These are phyloP conservation scores for Cardamine chenopodiifolia DNA, from an alignment of 345 rosid genomes.

Conservation along the genomic window DNA sequence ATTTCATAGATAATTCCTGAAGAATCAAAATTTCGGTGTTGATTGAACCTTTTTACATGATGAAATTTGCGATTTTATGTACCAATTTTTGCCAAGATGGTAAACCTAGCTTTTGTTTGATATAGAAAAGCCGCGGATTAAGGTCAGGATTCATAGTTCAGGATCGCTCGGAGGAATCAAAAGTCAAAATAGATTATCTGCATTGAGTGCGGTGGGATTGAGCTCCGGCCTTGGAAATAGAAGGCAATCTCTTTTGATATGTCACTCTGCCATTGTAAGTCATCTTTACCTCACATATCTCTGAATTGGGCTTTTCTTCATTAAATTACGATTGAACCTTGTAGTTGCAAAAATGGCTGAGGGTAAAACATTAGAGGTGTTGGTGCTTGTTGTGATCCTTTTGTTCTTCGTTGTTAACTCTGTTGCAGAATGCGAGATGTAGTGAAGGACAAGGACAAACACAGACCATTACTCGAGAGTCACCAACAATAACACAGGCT, in stretches of 20 bases:
- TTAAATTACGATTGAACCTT: no score
- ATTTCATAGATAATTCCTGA: not conserved
- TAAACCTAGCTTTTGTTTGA: not conserved
- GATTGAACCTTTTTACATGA: not conserved
- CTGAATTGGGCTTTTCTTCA: not conserved
- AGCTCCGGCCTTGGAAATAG: slow-evolving; percentile 14
- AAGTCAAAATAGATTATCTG: slow-evolving; percentile 13
- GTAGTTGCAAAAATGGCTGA: no score
- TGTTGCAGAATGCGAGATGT: slow-evolving; percentile 65
- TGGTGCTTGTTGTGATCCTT: not conserved
- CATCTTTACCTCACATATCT: not conserved
- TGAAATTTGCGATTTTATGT: not conserved
- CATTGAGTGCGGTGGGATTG: slow-evolving; percentile 35
- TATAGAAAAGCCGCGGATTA: slow-evolving; percentile 30
- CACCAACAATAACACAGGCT: slow-evolving; percentile 87
- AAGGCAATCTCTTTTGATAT: slow-evolving; percentile 42
- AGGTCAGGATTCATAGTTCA: slow-evolving; percentile 14
- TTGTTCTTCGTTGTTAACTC: slow-evolving; percentile 2
- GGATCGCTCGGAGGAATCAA: slow-evolving; percentile 23
- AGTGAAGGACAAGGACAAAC: slow-evolving; percentile 87
- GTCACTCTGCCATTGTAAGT: slow-evolving; percentile 49
- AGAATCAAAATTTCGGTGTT: slow-evolving; percentile 3
- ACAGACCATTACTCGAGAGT: slow-evolving; percentile 72
- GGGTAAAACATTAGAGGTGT: not conserved
- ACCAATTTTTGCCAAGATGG: not conserved